phyloP scores from a whole-genome alignment of 768 basidiomycete genomes.

The Boletus subparvulus region DNA sequence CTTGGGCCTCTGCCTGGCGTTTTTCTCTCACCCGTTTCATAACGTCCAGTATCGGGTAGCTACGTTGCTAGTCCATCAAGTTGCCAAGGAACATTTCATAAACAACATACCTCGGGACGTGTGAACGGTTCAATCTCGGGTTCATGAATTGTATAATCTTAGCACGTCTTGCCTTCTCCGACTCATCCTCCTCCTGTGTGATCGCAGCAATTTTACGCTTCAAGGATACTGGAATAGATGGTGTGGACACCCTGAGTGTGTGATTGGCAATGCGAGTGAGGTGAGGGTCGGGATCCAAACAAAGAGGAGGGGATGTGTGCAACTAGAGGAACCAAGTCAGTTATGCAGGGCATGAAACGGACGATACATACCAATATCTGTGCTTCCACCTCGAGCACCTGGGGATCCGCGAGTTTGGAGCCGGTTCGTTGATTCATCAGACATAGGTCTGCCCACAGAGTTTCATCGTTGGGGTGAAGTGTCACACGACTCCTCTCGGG shows the following conservation, averaged over 20 bases:
- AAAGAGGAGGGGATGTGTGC: conserved; percentile 72
- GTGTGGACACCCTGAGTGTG: conserved; percentile 68
- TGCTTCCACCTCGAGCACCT: conserved; percentile 73
- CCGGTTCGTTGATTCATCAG: conserved; percentile 59
- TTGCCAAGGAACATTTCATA: background rate
- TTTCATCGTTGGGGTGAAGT: conserved; percentile 75
- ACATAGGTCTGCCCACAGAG: conserved; percentile 78
- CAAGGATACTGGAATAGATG: conserved; percentile 67
- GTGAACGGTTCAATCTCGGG: conserved; percentile 49
- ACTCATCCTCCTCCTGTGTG: conserved; percentile 75
- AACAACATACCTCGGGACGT: conserved; percentile 48
- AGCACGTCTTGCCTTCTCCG: conserved; percentile 65
- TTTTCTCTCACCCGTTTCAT: conserved; percentile 34
- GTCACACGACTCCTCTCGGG: conserved; percentile 69
- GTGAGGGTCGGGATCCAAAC: conserved; percentile 77
- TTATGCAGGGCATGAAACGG: background rate
- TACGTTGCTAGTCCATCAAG: conserved; percentile 23
- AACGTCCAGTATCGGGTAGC: conserved; percentile 60
- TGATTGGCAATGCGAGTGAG: conserved; percentile 75
- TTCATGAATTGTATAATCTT: conserved; percentile 83
- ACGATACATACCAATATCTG: conserved; percentile 57
- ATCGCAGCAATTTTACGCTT: conserved; percentile 73
- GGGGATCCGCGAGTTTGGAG: conserved; percentile 64
- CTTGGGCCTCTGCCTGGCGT: conserved; percentile 27
- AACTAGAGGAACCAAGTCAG: conserved; percentile 44